Conservation (phyloP, 768 basidiomycete genomes). For the Podaxis rugospora region DNA sequence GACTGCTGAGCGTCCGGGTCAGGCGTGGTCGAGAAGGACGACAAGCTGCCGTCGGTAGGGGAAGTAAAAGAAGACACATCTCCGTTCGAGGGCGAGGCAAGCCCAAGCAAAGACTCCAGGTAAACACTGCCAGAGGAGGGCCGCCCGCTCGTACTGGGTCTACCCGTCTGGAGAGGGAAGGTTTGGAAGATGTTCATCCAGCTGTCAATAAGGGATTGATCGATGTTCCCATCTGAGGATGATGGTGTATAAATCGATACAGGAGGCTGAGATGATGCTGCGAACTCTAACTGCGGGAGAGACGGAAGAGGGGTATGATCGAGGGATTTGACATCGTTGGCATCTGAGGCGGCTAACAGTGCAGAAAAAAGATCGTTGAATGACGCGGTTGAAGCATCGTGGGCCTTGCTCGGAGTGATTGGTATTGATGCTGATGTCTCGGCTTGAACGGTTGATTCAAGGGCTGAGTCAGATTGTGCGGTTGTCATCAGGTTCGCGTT, state of each 20-base stretch:
- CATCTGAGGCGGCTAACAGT: neutral
- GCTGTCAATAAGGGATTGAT: slow-evolving; percentile 40
- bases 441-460: neutral
- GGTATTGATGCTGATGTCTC: neutral
- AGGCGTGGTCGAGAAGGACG: slow-evolving; percentile 1
- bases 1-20: slow-evolving; percentile 1
- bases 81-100: slow-evolving; percentile 14
- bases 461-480: neutral
- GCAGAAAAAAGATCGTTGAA: slow-evolving; percentile 8
- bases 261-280: neutral
- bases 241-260: neutral
- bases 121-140: neutral
- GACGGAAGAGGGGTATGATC: neutral
- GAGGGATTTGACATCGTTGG: neutral
- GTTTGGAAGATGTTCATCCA: slow-evolving; percentile 49
- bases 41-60: neutral
- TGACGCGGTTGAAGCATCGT: neutral
- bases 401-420: neutral
- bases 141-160: neutral
- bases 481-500: neutral
- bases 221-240: slow-evolving; percentile 17
- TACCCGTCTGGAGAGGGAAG: slow-evolving; percentile 33
- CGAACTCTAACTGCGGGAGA: neutral
- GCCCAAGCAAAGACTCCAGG: neutral
- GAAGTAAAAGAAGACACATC: slow-evolving; percentile 13